These are phyloP conservation scores for Diaporthe nobilis DNA, from an alignment of 2,329 filamentous ascomycete genomes.

Conservation along the genomic window DNA sequence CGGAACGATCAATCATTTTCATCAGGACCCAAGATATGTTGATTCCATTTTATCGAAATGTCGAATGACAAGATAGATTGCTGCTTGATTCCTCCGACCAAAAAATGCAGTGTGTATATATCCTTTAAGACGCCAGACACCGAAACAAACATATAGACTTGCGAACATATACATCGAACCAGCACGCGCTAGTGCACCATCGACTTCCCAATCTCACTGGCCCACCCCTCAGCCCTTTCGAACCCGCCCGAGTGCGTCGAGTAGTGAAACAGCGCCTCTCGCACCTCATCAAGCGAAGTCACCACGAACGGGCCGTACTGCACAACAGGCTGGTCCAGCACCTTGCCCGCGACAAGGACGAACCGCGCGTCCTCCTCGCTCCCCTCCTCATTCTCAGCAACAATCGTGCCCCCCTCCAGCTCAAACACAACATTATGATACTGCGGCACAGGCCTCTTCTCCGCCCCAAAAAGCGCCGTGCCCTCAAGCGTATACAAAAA, in stretches of 20 bases:
- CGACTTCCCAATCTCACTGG: slow-evolving; percentile 87
- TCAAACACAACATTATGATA: slow-evolving; percentile 95
- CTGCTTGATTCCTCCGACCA: too few relatives aligned
- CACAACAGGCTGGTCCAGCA: slow-evolving; percentile 83
- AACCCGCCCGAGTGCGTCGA: slow-evolving; percentile 83
- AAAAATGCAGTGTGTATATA: too few relatives aligned
- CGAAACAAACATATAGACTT: too few relatives aligned
- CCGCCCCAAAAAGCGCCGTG: slow-evolving; percentile 73
- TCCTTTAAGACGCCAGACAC: too few relatives aligned
- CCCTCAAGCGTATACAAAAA: slow-evolving; percentile 91
- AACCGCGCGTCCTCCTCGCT: slow-evolving; percentile 72
- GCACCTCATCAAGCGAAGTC: slow-evolving; percentile 78
- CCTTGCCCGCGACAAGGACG: slow-evolving; percentile 83
- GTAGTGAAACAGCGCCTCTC: slow-evolving; percentile 83
- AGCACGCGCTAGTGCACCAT: slow-evolving; percentile 63
- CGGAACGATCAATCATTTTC: too few relatives aligned
- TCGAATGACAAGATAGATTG: too few relatives aligned
- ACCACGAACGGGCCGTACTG: slow-evolving; percentile 92
- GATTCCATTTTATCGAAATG: too few relatives aligned
- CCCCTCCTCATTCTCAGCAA: slow-evolving; percentile 76
- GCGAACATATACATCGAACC: background rate
- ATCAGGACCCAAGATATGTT: too few relatives aligned
- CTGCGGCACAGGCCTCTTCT: slow-evolving; percentile 68
- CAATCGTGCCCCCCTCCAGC: slow-evolving; percentile 81
- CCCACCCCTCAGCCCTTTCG: slow-evolving; percentile 83